phyloP scores from a whole-genome alignment of 805 yeast species.

The Maudiozyma bulderi region DNA sequence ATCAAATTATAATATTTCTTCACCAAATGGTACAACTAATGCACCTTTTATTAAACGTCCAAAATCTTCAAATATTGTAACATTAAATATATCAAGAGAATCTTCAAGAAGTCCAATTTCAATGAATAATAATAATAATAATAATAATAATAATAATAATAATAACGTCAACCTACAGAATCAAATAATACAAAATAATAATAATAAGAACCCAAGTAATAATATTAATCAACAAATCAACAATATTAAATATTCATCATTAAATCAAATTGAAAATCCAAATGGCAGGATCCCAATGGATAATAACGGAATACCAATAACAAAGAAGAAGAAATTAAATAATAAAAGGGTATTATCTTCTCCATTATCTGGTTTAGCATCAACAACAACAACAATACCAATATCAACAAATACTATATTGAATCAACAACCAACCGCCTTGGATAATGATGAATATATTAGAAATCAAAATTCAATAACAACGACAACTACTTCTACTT shows the following conservation, averaged over 20 bases:
- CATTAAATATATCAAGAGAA: conserved; percentile 27
- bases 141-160: background rate
- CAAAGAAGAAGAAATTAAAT: conserved; percentile 2
- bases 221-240: background rate
- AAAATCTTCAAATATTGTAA: conserved; percentile 27
- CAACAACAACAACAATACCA: background rate
- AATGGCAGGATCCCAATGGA: conserved; percentile 4
- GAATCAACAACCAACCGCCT: background rate
- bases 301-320: background rate
- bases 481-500: conserved; percentile 6
- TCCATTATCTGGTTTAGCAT: conserved; percentile 5
- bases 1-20: conserved; percentile 1
- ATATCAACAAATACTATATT: conserved; percentile 2
- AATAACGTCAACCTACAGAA: background rate
- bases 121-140: background rate
- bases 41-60: conserved; percentile 15
- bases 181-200: conserved; percentile 1
- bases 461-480: conserved; percentile 1
- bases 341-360: conserved; percentile 5
- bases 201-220: background rate
- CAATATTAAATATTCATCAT: conserved; percentile 4
- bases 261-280: conserved; percentile 4
- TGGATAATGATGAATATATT: background rate
- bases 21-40: background rate
- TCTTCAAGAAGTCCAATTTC: conserved; percentile 26